Evolutionary conservation across 176 grass and related monocot genomes (phyloP), one percentile per base, ranked within the genome.

Genomic region (Hsuehochloa calcarea): DNA sequence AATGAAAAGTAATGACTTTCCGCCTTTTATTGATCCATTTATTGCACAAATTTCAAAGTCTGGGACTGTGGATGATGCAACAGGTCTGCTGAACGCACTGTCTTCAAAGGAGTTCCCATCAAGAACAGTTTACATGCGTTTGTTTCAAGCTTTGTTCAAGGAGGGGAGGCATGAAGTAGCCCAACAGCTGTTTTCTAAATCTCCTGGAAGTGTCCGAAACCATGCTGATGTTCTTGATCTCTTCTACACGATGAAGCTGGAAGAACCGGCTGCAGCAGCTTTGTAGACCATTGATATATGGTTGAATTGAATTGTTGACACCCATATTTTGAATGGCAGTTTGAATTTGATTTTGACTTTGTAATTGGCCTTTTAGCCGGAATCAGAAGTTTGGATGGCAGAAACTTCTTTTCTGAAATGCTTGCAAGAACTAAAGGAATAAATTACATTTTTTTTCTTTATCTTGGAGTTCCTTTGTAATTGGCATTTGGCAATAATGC

Each of bases 1-100:
- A 82, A 97, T 97, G 94, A 94, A 97, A 82, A 85, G 34, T 74
- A 23, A 90, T 69, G 86, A 88, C 4, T 87, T 91, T 68, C 88
- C 84, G 8, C 88, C 90, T 55, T 92, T 78, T 52, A 84, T 97
- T 22, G 78, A 92, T 73, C 90, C 92, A 44, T 90, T 87, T 41
- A 77, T 94, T 41, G 19, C 85, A 1, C 71, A 91, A 67, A 89
- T 97, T 85, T 88, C 85, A 4, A 92, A 92, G 74, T 92, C 90
- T 22, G 94, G 94, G 6, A 85, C 90, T 0, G 81, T 92, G 78
- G 94, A 92, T 39, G 92, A 89, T 91, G 90, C 90, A 22, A 43
- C 78, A 38, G 68, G 49, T 80, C 76, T 97, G 74, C 72, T 97
- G 38, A 83, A 89, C 0, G 80, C 88, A 79, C 86, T 90, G 88